phyloP scores from a whole-genome alignment of 768 basidiomycete species.

The Sporobolomyces pararoseus region DNA sequence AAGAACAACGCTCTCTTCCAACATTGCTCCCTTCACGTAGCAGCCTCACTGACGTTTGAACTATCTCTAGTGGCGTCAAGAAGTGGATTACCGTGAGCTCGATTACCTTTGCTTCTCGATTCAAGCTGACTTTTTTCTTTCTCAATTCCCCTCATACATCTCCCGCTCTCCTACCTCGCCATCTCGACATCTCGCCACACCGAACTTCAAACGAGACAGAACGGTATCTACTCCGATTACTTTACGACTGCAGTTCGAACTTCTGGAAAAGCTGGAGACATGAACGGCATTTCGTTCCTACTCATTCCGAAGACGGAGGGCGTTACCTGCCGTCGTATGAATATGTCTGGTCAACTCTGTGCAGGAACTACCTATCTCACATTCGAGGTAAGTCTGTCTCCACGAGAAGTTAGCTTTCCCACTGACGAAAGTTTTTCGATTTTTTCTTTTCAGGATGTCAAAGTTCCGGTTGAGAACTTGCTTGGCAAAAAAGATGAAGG shows the following conservation, averaged over 20 bases:
- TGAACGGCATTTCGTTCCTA: constrained; percentile 42
- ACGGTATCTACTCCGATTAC: constrained; percentile 46
- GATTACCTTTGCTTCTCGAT: neutral
- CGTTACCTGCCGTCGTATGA: constrained; percentile 24
- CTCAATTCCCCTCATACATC: too few species aligned
- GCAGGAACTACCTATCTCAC: constrained; percentile 43
- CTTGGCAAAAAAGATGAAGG: constrained; percentile 46
- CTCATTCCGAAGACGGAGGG: constrained; percentile 36
- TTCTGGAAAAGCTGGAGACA: constrained; percentile 41
- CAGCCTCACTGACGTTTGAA: neutral
- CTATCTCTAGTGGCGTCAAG: constrained; percentile 13
- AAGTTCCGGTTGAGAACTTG: constrained; percentile 47
- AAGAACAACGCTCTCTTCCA: neutral
- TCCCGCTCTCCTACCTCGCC: too few species aligned
- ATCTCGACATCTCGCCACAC: neutral
- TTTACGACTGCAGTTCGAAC: constrained; percentile 48
- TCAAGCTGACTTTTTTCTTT: too few species aligned
- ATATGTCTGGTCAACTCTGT: constrained; percentile 26
- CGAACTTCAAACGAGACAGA: neutral
- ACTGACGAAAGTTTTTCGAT: neutral
- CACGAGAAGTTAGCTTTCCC: neutral
- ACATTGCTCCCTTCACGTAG: too few species aligned
- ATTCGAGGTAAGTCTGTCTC: constrained; percentile 36
- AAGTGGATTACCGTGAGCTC: constrained; percentile 44
- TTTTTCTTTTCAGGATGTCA: constrained; percentile 37